phyloP scores from a whole-genome alignment of 2,329 filamentous ascomycete genomes.

The Penicillium hordei region DNA sequence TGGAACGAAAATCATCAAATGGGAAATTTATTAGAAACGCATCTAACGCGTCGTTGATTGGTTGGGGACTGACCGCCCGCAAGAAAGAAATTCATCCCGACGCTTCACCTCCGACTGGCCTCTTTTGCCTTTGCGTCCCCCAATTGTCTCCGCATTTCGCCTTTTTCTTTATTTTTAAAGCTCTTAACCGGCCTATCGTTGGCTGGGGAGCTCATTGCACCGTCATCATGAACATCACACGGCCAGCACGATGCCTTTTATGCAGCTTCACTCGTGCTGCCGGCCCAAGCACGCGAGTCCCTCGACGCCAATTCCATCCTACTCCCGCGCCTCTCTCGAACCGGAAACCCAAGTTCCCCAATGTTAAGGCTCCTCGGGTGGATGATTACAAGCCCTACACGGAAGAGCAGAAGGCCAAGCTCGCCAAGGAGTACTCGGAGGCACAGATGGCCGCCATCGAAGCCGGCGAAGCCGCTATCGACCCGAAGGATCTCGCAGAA shows the following conservation, averaged over 20 bases:
- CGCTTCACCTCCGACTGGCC: conserved; percentile 16
- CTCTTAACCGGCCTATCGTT: conserved; percentile 26
- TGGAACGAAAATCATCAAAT: conserved; percentile 17
- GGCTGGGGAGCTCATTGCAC: conserved; percentile 29
- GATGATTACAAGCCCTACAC: conserved; percentile 60
- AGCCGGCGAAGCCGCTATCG: conserved; percentile 75
- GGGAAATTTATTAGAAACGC: conserved; percentile 28
- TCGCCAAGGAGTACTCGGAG: conserved; percentile 70
- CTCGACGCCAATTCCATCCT: conserved; percentile 52
- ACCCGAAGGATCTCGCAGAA: conserved; percentile 69
- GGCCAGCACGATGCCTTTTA: conserved; percentile 52
- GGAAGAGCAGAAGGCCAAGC: conserved; percentile 60
- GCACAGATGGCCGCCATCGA: conserved; percentile 79
- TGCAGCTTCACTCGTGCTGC: conserved; percentile 48
- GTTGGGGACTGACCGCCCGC: conserved; percentile 25
- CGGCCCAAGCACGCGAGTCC: conserved; percentile 40
- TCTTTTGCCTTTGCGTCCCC: conserved; percentile 14
- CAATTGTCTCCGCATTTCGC: conserved; percentile 16
- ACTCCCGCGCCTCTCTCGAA: conserved; percentile 41
- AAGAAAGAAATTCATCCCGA: conserved; percentile 30
- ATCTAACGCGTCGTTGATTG: conserved; percentile 25
- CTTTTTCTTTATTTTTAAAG: conserved; percentile 11
- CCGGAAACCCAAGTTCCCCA: conserved; percentile 42
- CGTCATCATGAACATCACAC: conserved; percentile 50
- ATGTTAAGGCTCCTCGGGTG: conserved; percentile 37